phyloP scores from a whole-genome alignment of 1,284 basidiomycete genomes.

The Paramarasmius palmivorus region DNA sequence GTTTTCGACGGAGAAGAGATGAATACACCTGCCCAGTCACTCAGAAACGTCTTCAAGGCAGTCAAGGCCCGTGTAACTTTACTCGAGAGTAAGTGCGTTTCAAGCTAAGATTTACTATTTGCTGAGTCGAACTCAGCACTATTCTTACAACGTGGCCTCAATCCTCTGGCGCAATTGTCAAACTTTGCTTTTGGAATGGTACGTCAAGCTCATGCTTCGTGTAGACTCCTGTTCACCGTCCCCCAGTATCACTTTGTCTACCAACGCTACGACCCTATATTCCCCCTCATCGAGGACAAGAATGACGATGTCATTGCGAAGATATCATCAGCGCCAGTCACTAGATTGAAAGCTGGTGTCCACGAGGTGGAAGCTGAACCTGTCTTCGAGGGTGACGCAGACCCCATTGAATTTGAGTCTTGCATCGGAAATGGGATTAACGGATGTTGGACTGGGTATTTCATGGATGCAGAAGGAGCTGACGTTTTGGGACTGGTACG shows the following conservation, averaged over 20 bases:
- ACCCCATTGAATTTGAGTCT: conserved; percentile 3
- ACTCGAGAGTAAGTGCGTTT: conserved; percentile 3
- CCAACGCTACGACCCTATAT: not conserved
- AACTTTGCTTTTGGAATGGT: conserved; percentile 15
- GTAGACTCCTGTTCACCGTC: not conserved
- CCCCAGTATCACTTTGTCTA: not conserved
- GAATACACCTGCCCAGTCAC: not conserved
- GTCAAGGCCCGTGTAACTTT: conserved; percentile 3
- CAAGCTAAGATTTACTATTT: not conserved
- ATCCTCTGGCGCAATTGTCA: not conserved
- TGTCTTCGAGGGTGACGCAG: not conserved
- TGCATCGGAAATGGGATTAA: conserved; percentile 3
- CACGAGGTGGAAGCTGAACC: not conserved
- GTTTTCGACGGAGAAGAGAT: conserved; percentile 11
- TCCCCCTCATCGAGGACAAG: not conserved
- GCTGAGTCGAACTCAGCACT: not conserved
- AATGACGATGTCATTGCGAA: not conserved
- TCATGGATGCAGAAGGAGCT: not conserved
- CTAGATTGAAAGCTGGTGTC: not conserved
- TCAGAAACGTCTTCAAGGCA: conserved; percentile 6
- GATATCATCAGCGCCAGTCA: not conserved
- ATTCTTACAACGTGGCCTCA: not conserved
- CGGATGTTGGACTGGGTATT: conserved; percentile 12
- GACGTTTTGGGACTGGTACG: conserved; percentile 5
- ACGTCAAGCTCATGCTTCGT: not conserved